phyloP scores from a whole-genome alignment of 2,329 filamentous ascomycete genomes.

The Aspergillus clavatus region DNA sequence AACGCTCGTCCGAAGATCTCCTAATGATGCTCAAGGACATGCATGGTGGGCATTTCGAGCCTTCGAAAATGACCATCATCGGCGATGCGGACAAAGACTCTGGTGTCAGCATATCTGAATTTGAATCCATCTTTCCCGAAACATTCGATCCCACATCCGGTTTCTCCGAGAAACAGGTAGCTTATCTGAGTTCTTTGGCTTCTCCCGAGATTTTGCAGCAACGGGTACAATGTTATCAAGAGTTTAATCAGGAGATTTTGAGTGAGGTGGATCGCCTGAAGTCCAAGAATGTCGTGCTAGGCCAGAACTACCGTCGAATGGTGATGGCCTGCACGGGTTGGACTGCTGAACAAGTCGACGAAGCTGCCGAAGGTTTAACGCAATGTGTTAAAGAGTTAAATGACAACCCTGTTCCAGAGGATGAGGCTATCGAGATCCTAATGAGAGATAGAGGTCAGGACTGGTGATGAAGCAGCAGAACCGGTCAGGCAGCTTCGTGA shows the following conservation, averaged over 20 bases:
- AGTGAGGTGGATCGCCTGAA: constrained; percentile 67
- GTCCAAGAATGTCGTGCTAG: constrained; percentile 74
- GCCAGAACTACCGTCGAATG: constrained; percentile 81
- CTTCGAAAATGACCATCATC: constrained; percentile 42
- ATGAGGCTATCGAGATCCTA: constrained; percentile 42
- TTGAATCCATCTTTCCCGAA: constrained; percentile 35
- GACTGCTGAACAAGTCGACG: constrained; percentile 72
- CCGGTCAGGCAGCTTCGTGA: too few species aligned
- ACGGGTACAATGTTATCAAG: constrained; percentile 64
- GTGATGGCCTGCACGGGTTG: constrained; percentile 82
- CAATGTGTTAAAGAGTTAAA: constrained; percentile 75
- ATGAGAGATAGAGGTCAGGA: constrained; percentile 44
- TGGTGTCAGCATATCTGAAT: constrained; percentile 32
- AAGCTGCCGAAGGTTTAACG: constrained; percentile 70
- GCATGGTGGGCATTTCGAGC: constrained; percentile 41
- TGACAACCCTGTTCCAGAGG: constrained; percentile 52
- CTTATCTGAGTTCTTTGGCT: constrained; percentile 52
- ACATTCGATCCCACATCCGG: constrained; percentile 39
- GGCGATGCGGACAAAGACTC: constrained; percentile 47
- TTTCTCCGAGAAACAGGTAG: constrained; percentile 37
- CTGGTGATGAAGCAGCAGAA: constrained; percentile 29
- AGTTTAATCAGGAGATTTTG: constrained; percentile 62
- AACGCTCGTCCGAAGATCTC: constrained; percentile 67
- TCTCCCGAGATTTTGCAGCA: constrained; percentile 59
- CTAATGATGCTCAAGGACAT: constrained; percentile 50